Base-by-base conservation (phyloP, 2,329 filamentous ascomycete species). In the Neocatenulostroma microsporum region DNA sequence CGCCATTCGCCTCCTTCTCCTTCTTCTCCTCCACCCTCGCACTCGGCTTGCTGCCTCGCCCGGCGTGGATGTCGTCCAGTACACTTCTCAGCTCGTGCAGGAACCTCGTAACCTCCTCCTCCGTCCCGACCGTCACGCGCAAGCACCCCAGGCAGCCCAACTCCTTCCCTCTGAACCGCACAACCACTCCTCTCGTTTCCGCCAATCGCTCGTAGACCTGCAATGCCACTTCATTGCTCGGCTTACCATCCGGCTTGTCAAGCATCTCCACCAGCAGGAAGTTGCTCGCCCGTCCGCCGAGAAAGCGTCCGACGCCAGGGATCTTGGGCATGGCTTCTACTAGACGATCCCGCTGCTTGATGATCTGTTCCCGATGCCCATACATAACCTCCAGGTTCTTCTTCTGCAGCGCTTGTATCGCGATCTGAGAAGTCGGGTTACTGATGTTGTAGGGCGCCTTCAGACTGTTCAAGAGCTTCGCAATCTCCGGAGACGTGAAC, bases 381-480 rank as follows among this genome's bases (percentile, higher is more conserved):
- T 69, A 68, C 88, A 95, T 94, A 11, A 81, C 71, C 1, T 69
- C 64, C 29, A 96, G 61, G 19, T 88, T 88, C 13, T 69, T 62
- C 0, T 70, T 64, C 1, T 74, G 70, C 25, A 96, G 67, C 3
- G 85, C 88, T 15, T 80, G 76, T 24, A 70, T 74, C 1, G 88
- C 91, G 13, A 98, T 71, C 23, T 81, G 78, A 51, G 81, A 87
- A 1, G 89, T 95, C 0, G 86, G 86, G 51, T 80, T 89, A 3
- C 86, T 82, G 52, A 98, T 80, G 63, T 95, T 96, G 68, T 98
- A 98, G 0, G 91, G 91, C 0, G 91, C 89, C 65, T 96, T 96
- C 54, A 98, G 72, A 57, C 74, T 87, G 66, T 98, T 98, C 37
- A 98, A 72, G 10, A 98, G 69, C 12, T 66, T 63, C 2, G 89